A percentile compares a stretch with the other conserved stretches of the same genome.
phyloP scores from a whole-genome alignment of 2,329 filamentous ascomycete genomes.

The Aspergillus clavatus region DNA sequence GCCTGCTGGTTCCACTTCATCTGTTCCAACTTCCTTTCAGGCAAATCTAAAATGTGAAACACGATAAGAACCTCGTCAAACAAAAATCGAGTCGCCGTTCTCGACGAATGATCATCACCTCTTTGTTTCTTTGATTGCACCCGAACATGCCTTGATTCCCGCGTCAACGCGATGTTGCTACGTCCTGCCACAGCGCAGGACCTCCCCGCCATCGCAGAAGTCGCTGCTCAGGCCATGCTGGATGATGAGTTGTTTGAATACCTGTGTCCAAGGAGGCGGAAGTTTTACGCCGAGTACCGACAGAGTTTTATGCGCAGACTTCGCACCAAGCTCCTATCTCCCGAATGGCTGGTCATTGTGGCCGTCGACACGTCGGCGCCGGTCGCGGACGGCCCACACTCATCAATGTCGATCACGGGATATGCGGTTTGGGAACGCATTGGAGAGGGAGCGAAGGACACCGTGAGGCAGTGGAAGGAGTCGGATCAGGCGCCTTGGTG shows the following conservation, averaged over 20 bases:
- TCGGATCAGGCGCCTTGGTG: background rate
- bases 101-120: too few relatives aligned
- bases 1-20: too few relatives aligned
- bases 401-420: background rate
- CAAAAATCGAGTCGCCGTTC: too few relatives aligned
- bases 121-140: too few relatives aligned
- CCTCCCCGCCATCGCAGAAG: slow-evolving; percentile 10
- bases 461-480: background rate
- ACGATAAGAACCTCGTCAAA: too few relatives aligned
- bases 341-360: slow-evolving; percentile 9
- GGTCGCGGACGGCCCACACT: background rate
- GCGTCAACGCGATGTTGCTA: slow-evolving; percentile 2
- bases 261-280: slow-evolving; percentile 8
- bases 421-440: slow-evolving; percentile 9
- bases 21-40: too few relatives aligned
- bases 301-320: slow-evolving; percentile 10
- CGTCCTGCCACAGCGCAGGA: slow-evolving; percentile 6
- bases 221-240: slow-evolving; percentile 12
- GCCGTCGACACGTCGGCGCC: slow-evolving; percentile 1
- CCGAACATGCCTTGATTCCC: background rate
- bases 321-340: slow-evolving; percentile 4
- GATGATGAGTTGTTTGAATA: slow-evolving; percentile 12
- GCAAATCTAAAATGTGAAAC: too few relatives aligned
- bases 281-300: slow-evolving; percentile 9
- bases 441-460: background rate